A percentile compares a stretch with the other conserved stretches of the same genome.
phyloP scores from a whole-genome alignment of 2,329 filamentous ascomycete genomes.

The Penicillium sp. region DNA sequence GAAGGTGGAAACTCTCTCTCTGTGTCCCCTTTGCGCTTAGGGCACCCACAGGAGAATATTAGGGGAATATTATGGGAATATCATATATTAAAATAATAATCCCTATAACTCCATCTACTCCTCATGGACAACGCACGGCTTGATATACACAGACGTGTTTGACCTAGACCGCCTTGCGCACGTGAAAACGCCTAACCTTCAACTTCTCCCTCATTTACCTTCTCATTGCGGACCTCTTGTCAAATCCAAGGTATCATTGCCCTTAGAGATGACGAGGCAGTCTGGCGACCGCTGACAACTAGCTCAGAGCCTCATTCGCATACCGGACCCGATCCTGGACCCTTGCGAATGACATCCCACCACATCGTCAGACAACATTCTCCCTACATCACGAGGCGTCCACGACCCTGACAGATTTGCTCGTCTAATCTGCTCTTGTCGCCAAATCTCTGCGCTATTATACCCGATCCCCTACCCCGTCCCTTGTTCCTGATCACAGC shows the following conservation, averaged over 20 bases:
- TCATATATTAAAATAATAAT: neutral
- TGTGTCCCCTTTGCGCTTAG: constrained; percentile 3
- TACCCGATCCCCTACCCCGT: neutral
- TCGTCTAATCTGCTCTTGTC: neutral
- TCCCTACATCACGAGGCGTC: constrained; percentile 4
- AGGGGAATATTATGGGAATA: neutral
- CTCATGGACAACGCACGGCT: neutral
- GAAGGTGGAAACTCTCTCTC: neutral
- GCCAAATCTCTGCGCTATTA: neutral
- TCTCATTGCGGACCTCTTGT: neutral
- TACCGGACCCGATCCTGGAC: constrained; percentile 2
- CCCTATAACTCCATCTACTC: neutral
- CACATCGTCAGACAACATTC: neutral
- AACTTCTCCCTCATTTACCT: constrained; percentile 1
- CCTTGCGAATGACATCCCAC: constrained; percentile 21
- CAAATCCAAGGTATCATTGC: constrained; percentile 5
- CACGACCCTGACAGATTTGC: constrained; percentile 5
- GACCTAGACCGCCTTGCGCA: constrained; percentile 27
- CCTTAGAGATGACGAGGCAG: neutral
- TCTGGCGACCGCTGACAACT: constrained; percentile 8
- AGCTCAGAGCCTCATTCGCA: constrained; percentile 3
- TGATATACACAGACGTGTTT: constrained; percentile 2
- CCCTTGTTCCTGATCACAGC: neutral
- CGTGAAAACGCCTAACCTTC: constrained; percentile 21
- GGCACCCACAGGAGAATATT: constrained; percentile 2